phyloP scores from a whole-genome alignment of 192 early-diverging fungal species.

The Mortierella antarctica region DNA sequence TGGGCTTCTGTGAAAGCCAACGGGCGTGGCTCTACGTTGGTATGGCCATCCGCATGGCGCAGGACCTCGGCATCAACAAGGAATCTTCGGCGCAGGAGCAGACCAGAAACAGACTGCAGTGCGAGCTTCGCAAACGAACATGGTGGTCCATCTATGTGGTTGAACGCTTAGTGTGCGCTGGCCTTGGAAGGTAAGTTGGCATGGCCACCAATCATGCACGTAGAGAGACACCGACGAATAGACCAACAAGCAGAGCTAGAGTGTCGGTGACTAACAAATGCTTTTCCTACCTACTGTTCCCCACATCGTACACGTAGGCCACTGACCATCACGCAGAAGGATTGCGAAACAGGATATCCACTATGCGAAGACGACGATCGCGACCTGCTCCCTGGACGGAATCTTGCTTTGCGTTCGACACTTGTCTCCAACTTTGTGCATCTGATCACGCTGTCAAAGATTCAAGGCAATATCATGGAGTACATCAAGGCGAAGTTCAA shows the following conservation, averaged over 20 bases:
- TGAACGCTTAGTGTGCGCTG: constrained; percentile 74
- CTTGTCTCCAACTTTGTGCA: constrained; percentile 30
- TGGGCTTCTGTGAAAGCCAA: constrained; percentile 73
- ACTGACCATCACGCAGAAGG: constrained; percentile 57
- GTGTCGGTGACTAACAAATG: not conserved
- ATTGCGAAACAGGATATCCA: constrained; percentile 64
- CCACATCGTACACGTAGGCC: constrained; percentile 64
- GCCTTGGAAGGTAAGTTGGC: constrained; percentile 67
- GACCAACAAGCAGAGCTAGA: not conserved
- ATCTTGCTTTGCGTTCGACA: not conserved
- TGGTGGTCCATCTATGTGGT: constrained; percentile 86
- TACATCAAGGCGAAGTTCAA: constrained; percentile 31
- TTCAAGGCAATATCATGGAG: constrained; percentile 42
- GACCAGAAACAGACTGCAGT: constrained; percentile 57
- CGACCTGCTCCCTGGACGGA: not conserved
- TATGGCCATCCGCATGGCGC: constrained; percentile 75
- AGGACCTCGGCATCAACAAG: constrained; percentile 79
- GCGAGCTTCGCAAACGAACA: constrained; percentile 70
- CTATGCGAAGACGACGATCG: constrained; percentile 35
- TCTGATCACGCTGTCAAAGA: constrained; percentile 42
- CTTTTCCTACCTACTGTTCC: not conserved
- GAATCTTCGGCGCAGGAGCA: constrained; percentile 63
- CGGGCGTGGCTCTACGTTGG: constrained; percentile 82
- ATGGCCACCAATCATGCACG: no score
- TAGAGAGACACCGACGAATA: no score